These are phyloP conservation scores for Knufia petricola DNA, from an alignment of 2,329 filamentous ascomycete species.

Conservation along the genomic window DNA sequence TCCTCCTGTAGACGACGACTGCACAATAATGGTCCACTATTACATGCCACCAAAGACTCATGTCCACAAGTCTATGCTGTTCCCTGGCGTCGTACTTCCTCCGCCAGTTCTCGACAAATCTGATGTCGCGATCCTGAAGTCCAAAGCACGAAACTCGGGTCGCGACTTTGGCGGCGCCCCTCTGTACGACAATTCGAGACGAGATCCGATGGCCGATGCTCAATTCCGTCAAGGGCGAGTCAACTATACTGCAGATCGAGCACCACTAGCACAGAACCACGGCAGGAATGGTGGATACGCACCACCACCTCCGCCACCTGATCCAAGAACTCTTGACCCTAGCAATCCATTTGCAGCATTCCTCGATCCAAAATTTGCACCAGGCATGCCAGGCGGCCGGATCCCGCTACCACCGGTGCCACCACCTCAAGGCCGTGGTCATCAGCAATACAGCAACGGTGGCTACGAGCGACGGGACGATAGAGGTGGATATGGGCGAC, in stretches of 20 bases:
- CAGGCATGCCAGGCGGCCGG: slow-evolving; percentile 27
- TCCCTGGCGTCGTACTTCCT: slow-evolving; percentile 70
- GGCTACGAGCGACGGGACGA: slow-evolving; percentile 10
- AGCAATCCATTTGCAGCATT: slow-evolving; percentile 41
- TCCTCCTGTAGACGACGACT: slow-evolving; percentile 68
- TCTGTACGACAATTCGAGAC: slow-evolving; percentile 39
- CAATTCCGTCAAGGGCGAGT: slow-evolving; percentile 34
- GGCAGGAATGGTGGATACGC: slow-evolving; percentile 10
- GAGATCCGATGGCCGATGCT: slow-evolving; percentile 20
- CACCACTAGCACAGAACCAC: slow-evolving; percentile 11
- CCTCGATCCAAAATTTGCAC: slow-evolving; percentile 35
- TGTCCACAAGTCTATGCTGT: slow-evolving; percentile 85
- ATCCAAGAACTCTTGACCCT: slow-evolving; percentile 7
- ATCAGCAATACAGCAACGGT: slow-evolving; percentile 5
- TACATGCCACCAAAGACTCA: slow-evolving; percentile 64
- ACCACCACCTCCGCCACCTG: slow-evolving; percentile 10
- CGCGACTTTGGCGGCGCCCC: slow-evolving; percentile 61
- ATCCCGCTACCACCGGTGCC: slow-evolving; percentile 25
- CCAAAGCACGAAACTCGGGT: slow-evolving; percentile 56
- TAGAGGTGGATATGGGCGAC: slow-evolving; percentile 20
- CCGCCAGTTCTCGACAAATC: slow-evolving; percentile 61
- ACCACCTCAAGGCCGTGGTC: slow-evolving; percentile 28
- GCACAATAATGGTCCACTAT: slow-evolving; percentile 80
- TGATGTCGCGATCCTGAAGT: slow-evolving; percentile 65
- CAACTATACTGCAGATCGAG: slow-evolving; percentile 40